Evolutionary conservation across 306 rosid species (phyloP), one percentile per base, ranked within the genome.

Genomic region (Rosa lucieae): DNA sequence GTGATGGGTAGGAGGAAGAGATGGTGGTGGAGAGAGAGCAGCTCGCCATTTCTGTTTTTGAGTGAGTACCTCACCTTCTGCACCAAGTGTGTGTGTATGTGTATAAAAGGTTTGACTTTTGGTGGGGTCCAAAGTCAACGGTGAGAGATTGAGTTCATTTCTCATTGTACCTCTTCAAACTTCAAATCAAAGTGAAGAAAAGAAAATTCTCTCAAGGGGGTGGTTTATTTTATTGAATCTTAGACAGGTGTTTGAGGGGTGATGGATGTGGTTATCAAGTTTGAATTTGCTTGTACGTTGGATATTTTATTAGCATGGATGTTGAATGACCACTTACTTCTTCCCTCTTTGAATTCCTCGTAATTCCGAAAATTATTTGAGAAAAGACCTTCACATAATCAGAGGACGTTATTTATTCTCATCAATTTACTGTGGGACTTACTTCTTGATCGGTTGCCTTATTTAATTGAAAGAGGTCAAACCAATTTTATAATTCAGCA

Each of bases 1-100:
- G 81, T 3, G 81, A 66, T 32, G 81, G 83, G 29, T 88, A 83
- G 75, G 84, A 83, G 75, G 84, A 86, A 23, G 89, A 78, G 29
- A 86, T 48, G 29, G 84, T 20, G 42, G 86, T 65, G 9, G 88
- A 46, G 44, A 88, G 76, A 75, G 87, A 77, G 59, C 80, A 77
- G 58, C 80, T 67, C 56, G 90, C 92, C 92, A 88, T 88, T 78
- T 14, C 59, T 75, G n/a, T 5, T 9, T 9, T 62, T 10, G 42
- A 42, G 8, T 4, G 53, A 56, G 29, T 13, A 23, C 23, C 43
- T 59, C 78, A 23, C 6, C 11, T 46, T 48, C 52, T 42, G 26
- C 39, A 32, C 18, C 42, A 12, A 32, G 68, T 29, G 37, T 63
- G 2, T 32, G 37, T 32, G 37, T 2, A 32, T 32, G 37, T 32